phyloP scores from a whole-genome alignment of 225 moss, liverwort and hornwort genomes.

The Ulota crispa region DNA sequence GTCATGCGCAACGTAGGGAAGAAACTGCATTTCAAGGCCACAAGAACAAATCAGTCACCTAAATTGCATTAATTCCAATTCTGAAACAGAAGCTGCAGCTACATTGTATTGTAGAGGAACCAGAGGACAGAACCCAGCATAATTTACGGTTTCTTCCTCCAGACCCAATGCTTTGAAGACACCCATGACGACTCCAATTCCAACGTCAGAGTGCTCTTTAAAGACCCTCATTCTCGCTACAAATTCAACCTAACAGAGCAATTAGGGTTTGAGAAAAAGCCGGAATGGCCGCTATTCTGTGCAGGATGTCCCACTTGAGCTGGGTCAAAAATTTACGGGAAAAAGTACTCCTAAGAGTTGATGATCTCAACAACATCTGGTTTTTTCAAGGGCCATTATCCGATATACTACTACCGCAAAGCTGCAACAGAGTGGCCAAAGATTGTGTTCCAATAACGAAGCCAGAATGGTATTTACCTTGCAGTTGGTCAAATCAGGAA shows the following conservation, averaged over 20 bases:
- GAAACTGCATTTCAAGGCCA: constrained; percentile 34
- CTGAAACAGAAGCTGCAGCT: not conserved
- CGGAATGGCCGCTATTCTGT: not conserved
- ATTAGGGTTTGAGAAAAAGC: not conserved
- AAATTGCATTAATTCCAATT: not conserved
- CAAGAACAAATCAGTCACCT: not conserved
- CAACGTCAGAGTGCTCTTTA: not conserved
- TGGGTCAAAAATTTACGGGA: not conserved
- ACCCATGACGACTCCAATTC: not conserved
- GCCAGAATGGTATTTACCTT: constrained; percentile 40
- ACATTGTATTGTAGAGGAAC: not conserved
- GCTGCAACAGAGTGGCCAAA: not conserved
- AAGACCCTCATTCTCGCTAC: not conserved
- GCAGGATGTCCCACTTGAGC: not conserved
- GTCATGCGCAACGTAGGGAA: constrained; percentile 50
- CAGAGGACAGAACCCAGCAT: not conserved
- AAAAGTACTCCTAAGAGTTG: not conserved
- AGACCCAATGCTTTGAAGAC: not conserved
- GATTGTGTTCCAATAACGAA: not conserved
- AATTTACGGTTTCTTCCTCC: not conserved
- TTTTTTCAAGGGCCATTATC: not conserved
- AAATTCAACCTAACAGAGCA: not conserved
- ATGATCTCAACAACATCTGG: not conserved
- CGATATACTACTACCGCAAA: not conserved
- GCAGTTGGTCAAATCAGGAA: constrained; percentile 77